Conservation (phyloP, 768 basidiomycete genomes). For the Crassisporium funariophilum region DNA sequence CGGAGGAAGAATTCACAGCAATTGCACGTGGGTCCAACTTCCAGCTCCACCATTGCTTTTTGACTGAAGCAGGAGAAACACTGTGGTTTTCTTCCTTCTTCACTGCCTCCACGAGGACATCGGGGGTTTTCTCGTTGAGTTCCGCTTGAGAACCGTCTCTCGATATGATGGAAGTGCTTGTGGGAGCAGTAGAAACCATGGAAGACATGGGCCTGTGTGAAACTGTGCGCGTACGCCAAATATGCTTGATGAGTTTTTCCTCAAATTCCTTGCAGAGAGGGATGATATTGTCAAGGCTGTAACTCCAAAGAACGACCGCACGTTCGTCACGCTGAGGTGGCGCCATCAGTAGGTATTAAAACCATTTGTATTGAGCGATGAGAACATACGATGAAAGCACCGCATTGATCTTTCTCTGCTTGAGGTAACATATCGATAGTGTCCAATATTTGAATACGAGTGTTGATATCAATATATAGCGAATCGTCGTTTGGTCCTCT, state of each 20-base stretch:
- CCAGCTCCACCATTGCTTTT: conserved; percentile 48
- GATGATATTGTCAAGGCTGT: conserved; percentile 68
- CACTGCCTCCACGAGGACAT: conserved; percentile 18
- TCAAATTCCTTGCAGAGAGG: conserved; percentile 74
- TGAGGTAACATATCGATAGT: conserved; percentile 64
- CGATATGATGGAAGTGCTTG: conserved; percentile 18
- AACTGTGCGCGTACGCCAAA: conserved; percentile 59
- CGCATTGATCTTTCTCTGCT: conserved; percentile 89
- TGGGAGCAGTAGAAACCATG: conserved; percentile 11
- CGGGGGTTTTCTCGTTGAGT: conserved; percentile 36
- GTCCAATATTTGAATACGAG: conserved; percentile 83
- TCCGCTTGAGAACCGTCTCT: conserved; percentile 26
- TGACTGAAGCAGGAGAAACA: conserved; percentile 18
- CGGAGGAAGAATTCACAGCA: conserved; percentile 10
- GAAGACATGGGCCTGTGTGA: conserved; percentile 19
- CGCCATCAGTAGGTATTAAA: background rate
- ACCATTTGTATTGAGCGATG: background rate
- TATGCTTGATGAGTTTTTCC: conserved; percentile 76
- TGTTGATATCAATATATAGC: conserved; percentile 75
- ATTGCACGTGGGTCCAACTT: conserved; percentile 37
- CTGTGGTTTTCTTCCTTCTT: conserved; percentile 21
- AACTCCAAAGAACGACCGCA: conserved; percentile 82
- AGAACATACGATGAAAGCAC: conserved; percentile 67
- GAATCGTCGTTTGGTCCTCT: conserved; percentile 55
- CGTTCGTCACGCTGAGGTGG: conserved; percentile 60